A percentile compares a stretch with the other conserved stretches of the same genome.
phyloP scores from a whole-genome alignment of 805 yeast genomes.

The Lipomyces starkeyi region DNA sequence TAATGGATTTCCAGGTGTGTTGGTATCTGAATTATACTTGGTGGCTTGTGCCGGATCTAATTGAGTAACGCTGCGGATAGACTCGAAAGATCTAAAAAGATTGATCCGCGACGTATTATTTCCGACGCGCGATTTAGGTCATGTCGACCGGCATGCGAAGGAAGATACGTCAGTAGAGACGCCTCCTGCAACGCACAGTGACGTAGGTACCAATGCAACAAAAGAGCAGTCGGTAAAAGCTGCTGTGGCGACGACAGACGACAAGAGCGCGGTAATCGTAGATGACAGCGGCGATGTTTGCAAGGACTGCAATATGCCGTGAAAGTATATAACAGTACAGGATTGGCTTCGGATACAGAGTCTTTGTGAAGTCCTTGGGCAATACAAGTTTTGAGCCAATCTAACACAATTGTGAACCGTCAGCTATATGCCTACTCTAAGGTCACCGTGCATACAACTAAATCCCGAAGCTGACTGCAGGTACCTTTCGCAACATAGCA shows the following conservation, averaged over 20 bases:
- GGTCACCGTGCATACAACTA: no score
- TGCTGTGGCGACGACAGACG: neutral
- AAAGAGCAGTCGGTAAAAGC: neutral
- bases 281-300: conserved; percentile 20
- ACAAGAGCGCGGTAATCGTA: neutral
- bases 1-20: conserved; percentile 72
- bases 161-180: neutral
- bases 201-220: neutral
- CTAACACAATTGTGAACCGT: neutral
- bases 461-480: no score
- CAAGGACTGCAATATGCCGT: conserved; percentile 18
- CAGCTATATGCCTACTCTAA: neutral
- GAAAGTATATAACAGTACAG: neutral
- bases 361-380: neutral
- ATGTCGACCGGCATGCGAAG: conserved; percentile 55
- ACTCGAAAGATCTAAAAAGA: conserved; percentile 76
- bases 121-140: conserved; percentile 65
- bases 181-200: neutral
- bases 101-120: conserved; percentile 63
- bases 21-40: neutral
- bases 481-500: no score
- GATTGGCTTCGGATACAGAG: neutral
- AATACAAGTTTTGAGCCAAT: neutral
- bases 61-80: conserved; percentile 44
- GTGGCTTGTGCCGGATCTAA: neutral